Conservation (phyloP, 2,329 filamentous ascomycete species). For the Calonectria pauciramosa region DNA sequence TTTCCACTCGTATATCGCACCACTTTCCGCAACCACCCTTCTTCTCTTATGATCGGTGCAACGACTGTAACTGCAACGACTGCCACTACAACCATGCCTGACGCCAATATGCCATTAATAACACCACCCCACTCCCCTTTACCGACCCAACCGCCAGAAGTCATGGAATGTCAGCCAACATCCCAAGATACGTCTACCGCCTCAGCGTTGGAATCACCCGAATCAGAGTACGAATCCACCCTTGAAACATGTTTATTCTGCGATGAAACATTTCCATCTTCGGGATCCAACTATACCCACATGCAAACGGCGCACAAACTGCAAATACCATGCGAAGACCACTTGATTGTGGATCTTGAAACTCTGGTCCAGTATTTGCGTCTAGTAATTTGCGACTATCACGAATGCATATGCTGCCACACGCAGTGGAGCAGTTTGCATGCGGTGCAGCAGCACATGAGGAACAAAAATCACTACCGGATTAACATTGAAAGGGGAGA, state of each 20-base stretch:
- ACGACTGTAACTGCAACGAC: not conserved
- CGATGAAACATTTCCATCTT: not conserved
- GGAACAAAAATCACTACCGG: not conserved
- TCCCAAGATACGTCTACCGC: not conserved
- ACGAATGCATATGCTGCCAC: not conserved
- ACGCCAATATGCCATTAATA: not conserved
- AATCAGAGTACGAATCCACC: not conserved
- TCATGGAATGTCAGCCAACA: not conserved
- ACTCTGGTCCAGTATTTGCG: not conserved
- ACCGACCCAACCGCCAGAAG: not conserved
- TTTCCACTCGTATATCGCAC: not conserved
- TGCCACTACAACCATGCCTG: not conserved
- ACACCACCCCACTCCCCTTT: not conserved
- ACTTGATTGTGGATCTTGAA: not conserved
- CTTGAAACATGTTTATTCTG: not conserved
- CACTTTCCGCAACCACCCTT: not conserved
- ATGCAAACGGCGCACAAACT: not conserved
- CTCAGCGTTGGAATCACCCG: not conserved
- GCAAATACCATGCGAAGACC: not conserved
- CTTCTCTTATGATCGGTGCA: not conserved
- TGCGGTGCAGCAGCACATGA: not conserved
- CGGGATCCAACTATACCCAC: not conserved
- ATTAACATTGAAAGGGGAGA: not conserved
- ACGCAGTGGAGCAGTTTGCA: not conserved
- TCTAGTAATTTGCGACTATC: not conserved